These are phyloP conservation scores for Diaporthe nobilis DNA, from an alignment of 2,329 filamentous ascomycete species.

Conservation along the genomic window DNA sequence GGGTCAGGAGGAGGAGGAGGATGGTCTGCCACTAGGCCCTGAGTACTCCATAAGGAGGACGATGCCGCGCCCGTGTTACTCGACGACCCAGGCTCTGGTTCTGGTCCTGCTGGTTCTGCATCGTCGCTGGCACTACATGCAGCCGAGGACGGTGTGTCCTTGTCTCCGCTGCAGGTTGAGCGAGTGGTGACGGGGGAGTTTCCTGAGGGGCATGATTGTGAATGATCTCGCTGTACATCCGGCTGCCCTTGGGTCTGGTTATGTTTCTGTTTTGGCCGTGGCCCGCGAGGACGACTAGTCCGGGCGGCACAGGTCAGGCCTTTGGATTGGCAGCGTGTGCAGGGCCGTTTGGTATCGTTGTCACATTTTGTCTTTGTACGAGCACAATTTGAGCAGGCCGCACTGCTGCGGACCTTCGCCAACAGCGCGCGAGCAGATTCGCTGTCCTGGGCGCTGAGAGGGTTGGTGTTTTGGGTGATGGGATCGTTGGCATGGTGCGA, in stretches of 20 bases:
- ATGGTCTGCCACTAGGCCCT: not conserved
- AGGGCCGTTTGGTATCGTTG: not conserved
- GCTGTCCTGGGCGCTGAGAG: not conserved
- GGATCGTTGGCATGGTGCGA: not conserved
- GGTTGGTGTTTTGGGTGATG: not conserved
- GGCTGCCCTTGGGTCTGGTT: not conserved
- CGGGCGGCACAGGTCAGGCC: not conserved
- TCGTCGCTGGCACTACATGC: not conserved
- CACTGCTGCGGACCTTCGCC: not conserved
- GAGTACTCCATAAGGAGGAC: not conserved
- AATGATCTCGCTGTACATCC: not conserved
- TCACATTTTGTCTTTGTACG: slow-evolving; percentile 4
- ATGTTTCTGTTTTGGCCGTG: not conserved
- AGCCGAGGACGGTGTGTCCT: slow-evolving; percentile 1
- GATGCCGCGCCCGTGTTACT: not conserved
- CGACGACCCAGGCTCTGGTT: not conserved
- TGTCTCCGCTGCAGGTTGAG: not conserved
- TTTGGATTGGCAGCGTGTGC: not conserved
- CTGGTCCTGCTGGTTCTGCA: not conserved
- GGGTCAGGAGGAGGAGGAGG: not conserved
- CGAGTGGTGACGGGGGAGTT: not conserved
- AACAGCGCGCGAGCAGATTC: not conserved
- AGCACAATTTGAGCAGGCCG: not conserved
- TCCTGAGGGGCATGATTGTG: not conserved
- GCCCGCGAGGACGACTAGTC: not conserved